Evolutionary conservation across 1,284 basidiomycete genomes (phyloP).

Genomic region (Xerocomus nothofagi): DNA sequence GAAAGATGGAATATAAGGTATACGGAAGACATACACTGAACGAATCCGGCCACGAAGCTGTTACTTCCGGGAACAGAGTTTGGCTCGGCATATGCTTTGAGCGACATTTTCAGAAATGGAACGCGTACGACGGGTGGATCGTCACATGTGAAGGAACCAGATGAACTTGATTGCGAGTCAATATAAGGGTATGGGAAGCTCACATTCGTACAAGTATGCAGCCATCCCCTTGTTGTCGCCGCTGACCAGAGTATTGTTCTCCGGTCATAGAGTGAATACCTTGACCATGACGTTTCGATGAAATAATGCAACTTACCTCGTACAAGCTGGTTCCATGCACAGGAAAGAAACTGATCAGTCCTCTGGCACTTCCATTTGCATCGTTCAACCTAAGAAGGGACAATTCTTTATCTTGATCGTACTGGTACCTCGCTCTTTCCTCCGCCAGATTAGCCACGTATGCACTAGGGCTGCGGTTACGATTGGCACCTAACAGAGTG

Average conservation of each 20-base stretch:
- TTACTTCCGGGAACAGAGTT: conserved; percentile 64
- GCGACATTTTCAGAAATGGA: background rate
- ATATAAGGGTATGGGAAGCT: conserved; percentile 9
- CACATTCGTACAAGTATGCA: conserved; percentile 73
- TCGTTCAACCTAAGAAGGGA: conserved; percentile 67
- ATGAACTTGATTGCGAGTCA: background rate
- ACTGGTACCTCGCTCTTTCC: conserved; percentile 65
- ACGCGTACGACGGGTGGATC: background rate
- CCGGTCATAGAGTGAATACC: conserved; percentile 5
- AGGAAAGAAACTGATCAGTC: conserved; percentile 74
- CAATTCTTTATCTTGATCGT: conserved; percentile 73
- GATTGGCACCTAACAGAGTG: conserved; percentile 65
- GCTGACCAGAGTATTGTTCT: conserved; percentile 80
- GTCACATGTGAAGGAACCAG: background rate
- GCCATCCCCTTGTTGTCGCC: conserved; percentile 84
- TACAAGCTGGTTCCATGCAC: conserved; percentile 83
- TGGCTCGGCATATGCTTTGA: conserved; percentile 60
- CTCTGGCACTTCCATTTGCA: conserved; percentile 52
- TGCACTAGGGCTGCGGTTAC: conserved; percentile 72
- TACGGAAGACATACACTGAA: conserved; percentile 51
- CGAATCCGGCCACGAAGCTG: conserved; percentile 74
- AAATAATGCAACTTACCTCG: conserved; percentile 44
- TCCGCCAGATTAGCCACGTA: conserved; percentile 70
- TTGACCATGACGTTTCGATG: too few species aligned
- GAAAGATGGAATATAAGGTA: conserved; percentile 2